A percentile compares a stretch with the other conserved stretches of the same genome.
phyloP scores from a whole-genome alignment of 495 filamentous ascomycete genomes.

The Oidiodendron maius region DNA sequence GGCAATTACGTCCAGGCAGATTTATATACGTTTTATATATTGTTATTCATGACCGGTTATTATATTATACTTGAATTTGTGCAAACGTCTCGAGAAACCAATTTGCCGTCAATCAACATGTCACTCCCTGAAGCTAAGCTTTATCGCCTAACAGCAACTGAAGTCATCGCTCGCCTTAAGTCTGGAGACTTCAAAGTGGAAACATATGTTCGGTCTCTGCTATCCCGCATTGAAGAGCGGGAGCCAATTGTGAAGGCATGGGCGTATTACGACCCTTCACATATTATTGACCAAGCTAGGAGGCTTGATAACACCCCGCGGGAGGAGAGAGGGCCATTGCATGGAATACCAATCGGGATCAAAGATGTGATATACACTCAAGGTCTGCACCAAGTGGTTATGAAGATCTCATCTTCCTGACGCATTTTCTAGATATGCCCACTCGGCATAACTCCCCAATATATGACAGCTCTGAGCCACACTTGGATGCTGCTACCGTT shows the following conservation, averaged over 20 bases:
- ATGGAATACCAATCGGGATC: constrained; percentile 47
- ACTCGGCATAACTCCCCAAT: constrained; percentile 45
- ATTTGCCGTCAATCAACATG: no score
- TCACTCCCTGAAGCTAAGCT: no score
- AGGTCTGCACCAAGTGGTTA: constrained; percentile 23
- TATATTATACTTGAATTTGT: no score
- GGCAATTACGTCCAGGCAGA: no score
- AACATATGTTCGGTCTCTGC: constrained; percentile 45
- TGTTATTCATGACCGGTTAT: no score
- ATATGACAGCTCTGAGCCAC: constrained; percentile 29
- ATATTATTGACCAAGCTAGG: constrained; percentile 43
- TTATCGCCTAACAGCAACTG: constrained; percentile 33
- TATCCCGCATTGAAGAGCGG: constrained; percentile 39
- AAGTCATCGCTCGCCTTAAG: constrained; percentile 30
- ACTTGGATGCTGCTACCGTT: constrained; percentile 36
- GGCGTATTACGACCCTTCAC: constrained; percentile 38
- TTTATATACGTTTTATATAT: no score
- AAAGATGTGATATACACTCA: constrained; percentile 57
- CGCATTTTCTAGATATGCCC: constrained; percentile 38
- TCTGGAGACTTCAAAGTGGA: constrained; percentile 37
- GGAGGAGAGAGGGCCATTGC: constrained; percentile 42
- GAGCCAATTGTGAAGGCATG: constrained; percentile 47
- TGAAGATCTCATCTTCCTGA: not conserved
- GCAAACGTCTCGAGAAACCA: no score
- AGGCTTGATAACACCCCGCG: constrained; percentile 40